Percentiles rank a stretch among this genome's conserved stretches.
Evolutionary conservation across 2,329 filamentous ascomycete species (phyloP).

Genomic region (Arthrobotrys pseudoclavata): DNA sequence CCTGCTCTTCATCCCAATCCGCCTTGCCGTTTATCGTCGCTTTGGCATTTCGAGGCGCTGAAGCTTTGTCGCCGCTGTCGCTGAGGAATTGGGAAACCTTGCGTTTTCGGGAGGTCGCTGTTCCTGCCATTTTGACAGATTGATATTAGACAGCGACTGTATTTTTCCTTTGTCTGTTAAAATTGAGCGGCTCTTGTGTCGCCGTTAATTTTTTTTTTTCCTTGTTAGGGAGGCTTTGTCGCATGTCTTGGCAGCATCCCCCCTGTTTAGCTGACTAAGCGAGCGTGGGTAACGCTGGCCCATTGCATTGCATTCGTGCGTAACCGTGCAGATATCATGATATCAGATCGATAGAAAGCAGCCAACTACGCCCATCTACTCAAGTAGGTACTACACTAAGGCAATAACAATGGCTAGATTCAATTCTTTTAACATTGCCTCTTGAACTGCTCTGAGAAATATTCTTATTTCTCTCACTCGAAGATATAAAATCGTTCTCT

Average conservation of each 20-base stretch:
- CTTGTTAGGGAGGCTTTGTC: neutral
- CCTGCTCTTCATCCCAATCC: slow-evolving; percentile 59
- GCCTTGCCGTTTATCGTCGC: slow-evolving; percentile 45
- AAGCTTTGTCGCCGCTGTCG: slow-evolving; percentile 38
- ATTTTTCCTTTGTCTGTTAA: neutral
- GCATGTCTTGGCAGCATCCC: neutral
- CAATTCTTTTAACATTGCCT: no score
- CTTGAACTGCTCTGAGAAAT: no score
- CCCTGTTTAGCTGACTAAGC: neutral
- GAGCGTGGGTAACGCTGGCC: neutral
- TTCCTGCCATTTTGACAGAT: slow-evolving; percentile 30
- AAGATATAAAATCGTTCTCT: no score
- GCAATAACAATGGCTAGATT: no score
- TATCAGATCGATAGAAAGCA: no score
- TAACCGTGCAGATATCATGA: no score
- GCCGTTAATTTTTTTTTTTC: slow-evolving; percentile 19
- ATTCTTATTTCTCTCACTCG: no score
- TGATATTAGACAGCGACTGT: neutral
- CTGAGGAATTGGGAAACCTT: slow-evolving; percentile 56
- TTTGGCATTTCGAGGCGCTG: slow-evolving; percentile 46
- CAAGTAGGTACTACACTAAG: no score
- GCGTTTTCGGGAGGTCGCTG: slow-evolving; percentile 38
- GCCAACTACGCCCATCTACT: no score
- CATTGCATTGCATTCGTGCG: no score
- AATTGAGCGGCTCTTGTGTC: neutral